Evolutionary conservation across 2,329 filamentous ascomycete genomes (phyloP).

Genomic region (Aphanocladium album): DNA sequence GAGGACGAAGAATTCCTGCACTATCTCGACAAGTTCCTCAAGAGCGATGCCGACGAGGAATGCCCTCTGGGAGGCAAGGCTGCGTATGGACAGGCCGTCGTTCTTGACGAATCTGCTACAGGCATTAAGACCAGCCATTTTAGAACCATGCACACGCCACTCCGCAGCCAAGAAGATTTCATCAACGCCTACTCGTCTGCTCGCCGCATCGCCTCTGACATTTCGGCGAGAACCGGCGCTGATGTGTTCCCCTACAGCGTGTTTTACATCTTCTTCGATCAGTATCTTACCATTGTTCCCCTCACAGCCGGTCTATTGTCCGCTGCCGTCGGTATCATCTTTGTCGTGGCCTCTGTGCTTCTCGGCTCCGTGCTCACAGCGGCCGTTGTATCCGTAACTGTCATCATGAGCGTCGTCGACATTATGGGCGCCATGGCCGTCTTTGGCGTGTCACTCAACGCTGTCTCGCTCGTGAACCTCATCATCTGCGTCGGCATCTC

Average conservation of each 20-base stretch:
- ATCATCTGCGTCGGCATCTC: constrained; percentile 96
- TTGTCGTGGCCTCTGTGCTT: constrained; percentile 71
- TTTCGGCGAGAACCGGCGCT: constrained; percentile 65
- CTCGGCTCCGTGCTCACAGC: constrained; percentile 81
- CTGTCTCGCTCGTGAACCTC: constrained; percentile 90
- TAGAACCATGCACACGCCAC: constrained; percentile 79
- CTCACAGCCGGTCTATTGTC: constrained; percentile 76
- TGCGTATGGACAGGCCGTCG: constrained; percentile 77
- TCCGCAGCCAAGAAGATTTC: constrained; percentile 86
- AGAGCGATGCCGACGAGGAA: constrained; percentile 70
- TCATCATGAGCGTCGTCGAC: constrained; percentile 89
- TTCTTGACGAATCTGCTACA: constrained; percentile 62
- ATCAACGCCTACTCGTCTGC: constrained; percentile 87
- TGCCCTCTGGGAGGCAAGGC: constrained; percentile 88
- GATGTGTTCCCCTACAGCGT: constrained; percentile 95
- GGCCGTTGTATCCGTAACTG: constrained; percentile 75
- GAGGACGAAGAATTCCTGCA: constrained; percentile 85
- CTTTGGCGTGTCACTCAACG: constrained; percentile 84
- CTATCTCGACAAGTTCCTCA: constrained; percentile 79
- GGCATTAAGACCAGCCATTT: constrained; percentile 84
- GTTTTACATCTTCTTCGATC: constrained; percentile 99
- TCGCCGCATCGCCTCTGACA: constrained; percentile 75
- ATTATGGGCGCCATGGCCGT: constrained; percentile 95
- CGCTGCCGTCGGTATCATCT: constrained; percentile 79
- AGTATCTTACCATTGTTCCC: constrained; percentile 80